Percentiles rank a stretch among this genome's conserved stretches.
Evolutionary conservation across 768 basidiomycete genomes (phyloP).

Genomic region (Brasilioporus rufonigricans): DNA sequence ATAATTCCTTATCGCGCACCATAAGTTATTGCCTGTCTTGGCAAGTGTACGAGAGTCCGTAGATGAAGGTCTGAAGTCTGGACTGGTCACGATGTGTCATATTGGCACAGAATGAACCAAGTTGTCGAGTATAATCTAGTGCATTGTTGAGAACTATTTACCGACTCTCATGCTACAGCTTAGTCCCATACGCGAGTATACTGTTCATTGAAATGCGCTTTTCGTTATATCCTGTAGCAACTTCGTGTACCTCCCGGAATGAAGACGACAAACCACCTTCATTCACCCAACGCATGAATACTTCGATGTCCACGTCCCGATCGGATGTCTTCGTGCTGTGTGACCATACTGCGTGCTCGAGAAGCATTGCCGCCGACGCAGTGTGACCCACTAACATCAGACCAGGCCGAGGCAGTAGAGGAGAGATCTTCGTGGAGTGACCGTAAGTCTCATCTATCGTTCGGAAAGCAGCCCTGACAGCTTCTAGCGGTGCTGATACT

Average conservation of each 20-base stretch:
- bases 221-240: background rate
- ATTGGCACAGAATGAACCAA: background rate
- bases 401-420: conserved; percentile 54
- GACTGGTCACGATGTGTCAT: background rate
- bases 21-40: background rate
- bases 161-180: background rate
- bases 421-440: conserved; percentile 34
- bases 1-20: conserved; percentile 48
- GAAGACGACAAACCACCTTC: conserved; percentile 34
- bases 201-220: conserved; percentile 17
- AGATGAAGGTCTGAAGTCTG: background rate
- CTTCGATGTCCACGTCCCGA: conserved; percentile 45
- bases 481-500: conserved; percentile 30
- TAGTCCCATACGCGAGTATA: conserved; percentile 13
- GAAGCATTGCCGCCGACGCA: conserved; percentile 52
- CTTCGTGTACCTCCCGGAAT: conserved; percentile 22
- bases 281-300: conserved; percentile 52
- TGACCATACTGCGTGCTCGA: conserved; percentile 73
- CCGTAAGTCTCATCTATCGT: conserved; percentile 42
- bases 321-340: conserved; percentile 28
- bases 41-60: background rate
- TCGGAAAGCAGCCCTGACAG: conserved; percentile 40
- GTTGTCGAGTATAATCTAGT: background rate
- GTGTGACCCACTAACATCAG: conserved; percentile 57
- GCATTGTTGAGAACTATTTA: background rate